Evolutionary conservation across 441 rosid genomes (phyloP), one percentile per base, ranked within the genome.

Genomic region (Mallotus repandus): DNA sequence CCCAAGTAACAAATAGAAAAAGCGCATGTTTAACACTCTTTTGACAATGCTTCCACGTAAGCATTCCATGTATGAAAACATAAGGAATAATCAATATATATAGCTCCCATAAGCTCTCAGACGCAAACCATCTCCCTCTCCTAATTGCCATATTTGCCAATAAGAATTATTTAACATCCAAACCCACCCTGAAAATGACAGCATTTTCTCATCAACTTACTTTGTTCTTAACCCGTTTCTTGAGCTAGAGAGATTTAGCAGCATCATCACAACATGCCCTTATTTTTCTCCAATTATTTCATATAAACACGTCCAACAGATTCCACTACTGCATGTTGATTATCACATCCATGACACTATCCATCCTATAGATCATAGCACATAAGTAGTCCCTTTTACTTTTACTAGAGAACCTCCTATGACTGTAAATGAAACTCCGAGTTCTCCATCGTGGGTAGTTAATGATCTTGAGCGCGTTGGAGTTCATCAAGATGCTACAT

Each of bases 111-210:
- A 2, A 4, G 32, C 43, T 62, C 10, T 38, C 32, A 14, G 22
- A 35, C 5, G 5, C 29, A 25, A 43, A 10, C 0, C 1, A 43
- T 11, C 5, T 11, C 43, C 25, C 66, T 15, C 43, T n/a, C 29
- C 29, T 25, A 25, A 25, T 25, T 12, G 21, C n/a, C n/a, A n/a
- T n/a, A n/a, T 19, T 19, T 60, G 45, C 64, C 9, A 12, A 38
- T 11, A 8, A 6, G 19, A 18, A 19, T 19, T 11, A 10, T 62
- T 46, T 62, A 46, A 15, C 43, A 7, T n/a, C 14, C 25, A 43
- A 21, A 50, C 21, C 52, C 29, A 25, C n/a, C 29, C 13, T 19
- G 29, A 25, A 73, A 68, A 77, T 78, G 81, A 53, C 71, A 41
- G 74, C 53, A 46, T 69, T 68, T 73, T 41, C 74, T 43, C 72